Conservation (phyloP, 2,329 filamentous ascomycete genomes). For the Aspergillus sp. region DNA sequence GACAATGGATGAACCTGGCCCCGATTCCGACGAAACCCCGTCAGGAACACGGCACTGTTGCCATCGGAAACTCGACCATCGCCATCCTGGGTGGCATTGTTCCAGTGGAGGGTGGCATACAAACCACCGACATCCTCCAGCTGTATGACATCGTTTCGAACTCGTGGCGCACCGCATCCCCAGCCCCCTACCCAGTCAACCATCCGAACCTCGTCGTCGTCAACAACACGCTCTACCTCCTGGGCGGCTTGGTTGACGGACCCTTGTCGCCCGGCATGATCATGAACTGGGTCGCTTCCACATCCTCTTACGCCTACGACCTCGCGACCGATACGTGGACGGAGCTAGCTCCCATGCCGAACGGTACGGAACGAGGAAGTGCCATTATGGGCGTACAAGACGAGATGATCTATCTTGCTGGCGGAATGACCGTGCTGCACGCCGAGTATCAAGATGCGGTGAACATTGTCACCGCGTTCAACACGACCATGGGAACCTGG, state of each 20-base stretch:
- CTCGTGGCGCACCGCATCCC: neutral
- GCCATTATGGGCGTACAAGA: constrained; percentile 33
- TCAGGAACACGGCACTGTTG: too few relatives aligned
- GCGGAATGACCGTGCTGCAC: constrained; percentile 34
- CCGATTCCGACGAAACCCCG: too few relatives aligned
- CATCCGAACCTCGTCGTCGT: constrained; percentile 1
- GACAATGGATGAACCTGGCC: too few relatives aligned
- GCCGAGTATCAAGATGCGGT: constrained; percentile 22
- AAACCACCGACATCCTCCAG: too few relatives aligned
- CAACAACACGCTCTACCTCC: neutral
- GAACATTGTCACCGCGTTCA: neutral
- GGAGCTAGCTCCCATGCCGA: constrained; percentile 25
- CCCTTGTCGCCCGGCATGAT: neutral
- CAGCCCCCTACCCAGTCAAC: constrained; percentile 3
- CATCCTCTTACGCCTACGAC: constrained; percentile 30
- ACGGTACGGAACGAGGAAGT: constrained; percentile 30
- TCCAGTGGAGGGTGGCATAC: too few relatives aligned
- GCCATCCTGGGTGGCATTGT: too few relatives aligned
- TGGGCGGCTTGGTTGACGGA: neutral
- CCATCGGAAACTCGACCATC: too few relatives aligned
- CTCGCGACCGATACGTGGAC: constrained; percentile 28
- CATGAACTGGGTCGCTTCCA: constrained; percentile 3
- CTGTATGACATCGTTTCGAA: too few relatives aligned
- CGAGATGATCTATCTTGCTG: constrained; percentile 37
- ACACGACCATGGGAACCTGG: constrained; percentile 11